Conservation (phyloP, 768 basidiomycete genomes). For the Macrolepiota fuliginosa region DNA sequence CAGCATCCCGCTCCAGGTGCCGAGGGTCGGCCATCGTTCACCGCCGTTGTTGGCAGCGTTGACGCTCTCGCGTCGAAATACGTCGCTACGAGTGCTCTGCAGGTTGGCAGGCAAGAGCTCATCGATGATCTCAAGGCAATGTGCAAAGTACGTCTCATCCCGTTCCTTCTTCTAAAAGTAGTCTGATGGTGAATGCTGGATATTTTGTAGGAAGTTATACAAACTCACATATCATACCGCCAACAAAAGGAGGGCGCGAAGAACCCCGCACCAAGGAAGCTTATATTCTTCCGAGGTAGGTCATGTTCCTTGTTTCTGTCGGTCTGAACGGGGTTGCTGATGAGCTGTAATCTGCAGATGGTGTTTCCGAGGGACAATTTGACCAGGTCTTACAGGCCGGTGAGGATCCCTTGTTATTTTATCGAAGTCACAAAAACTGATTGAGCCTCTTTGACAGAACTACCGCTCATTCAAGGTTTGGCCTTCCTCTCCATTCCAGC, state of each 20-base stretch:
- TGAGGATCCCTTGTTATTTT: conserved; percentile 23
- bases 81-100: conserved; percentile 49
- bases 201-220: conserved; percentile 44
- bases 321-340: conserved; percentile 8
- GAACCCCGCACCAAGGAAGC: conserved; percentile 44
- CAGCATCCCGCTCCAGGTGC: conserved; percentile 79
- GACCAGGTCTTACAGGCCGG: conserved; percentile 52
- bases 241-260: conserved; percentile 41
- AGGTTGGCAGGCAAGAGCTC: conserved; percentile 61
- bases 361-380: conserved; percentile 51
- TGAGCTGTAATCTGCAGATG: conserved; percentile 31
- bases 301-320: conserved; percentile 20
- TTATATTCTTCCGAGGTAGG: conserved; percentile 69
- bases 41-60: conserved; percentile 72
- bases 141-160: conserved; percentile 42
- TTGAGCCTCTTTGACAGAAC: conserved; percentile 36
- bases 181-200: neutral
- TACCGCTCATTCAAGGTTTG: conserved; percentile 57
- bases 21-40: conserved; percentile 71
- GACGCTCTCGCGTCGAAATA: conserved; percentile 73
- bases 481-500: neutral
- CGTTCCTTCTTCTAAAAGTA: neutral
- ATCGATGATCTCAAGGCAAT: conserved; percentile 67
- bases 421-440: neutral
- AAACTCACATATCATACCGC: conserved; percentile 54